Evolutionary conservation across 2,329 filamentous ascomycete genomes (phyloP).

Genomic region (Fusarium acutatum): DNA sequence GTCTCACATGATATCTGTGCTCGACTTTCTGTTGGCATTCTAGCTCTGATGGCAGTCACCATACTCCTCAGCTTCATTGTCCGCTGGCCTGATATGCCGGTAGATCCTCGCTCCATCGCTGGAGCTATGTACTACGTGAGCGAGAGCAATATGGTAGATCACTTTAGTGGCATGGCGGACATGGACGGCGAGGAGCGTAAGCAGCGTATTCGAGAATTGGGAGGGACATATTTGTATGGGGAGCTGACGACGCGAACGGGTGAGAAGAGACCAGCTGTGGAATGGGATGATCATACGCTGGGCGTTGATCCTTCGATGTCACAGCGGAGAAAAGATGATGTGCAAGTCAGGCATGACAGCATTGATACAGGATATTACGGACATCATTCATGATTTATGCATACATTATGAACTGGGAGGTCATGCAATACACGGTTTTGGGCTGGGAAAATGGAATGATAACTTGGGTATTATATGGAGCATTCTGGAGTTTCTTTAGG

Average conservation of each 20-base stretch:
- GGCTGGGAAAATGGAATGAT: not conserved
- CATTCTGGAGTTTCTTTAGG: not conserved
- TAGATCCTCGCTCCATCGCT: constrained; percentile 57
- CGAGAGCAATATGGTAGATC: constrained; percentile 38
- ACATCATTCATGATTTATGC: constrained; percentile 12
- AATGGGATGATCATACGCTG: constrained; percentile 38
- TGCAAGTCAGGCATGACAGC: constrained; percentile 15
- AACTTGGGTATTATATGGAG: not conserved
- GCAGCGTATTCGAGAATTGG: constrained; percentile 33
- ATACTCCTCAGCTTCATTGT: constrained; percentile 53
- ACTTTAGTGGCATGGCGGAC: constrained; percentile 35
- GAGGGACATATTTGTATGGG: constrained; percentile 37
- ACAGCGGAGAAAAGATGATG: constrained; percentile 2
- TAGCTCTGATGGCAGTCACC: constrained; percentile 54
- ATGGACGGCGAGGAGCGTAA: constrained; percentile 32
- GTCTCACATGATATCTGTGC: constrained; percentile 53
- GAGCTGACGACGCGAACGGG: constrained; percentile 33
- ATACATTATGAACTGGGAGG: not conserved
- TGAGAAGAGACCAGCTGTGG: constrained; percentile 35
- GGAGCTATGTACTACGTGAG: constrained; percentile 56
- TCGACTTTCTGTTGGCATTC: constrained; percentile 49
- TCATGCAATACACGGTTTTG: not conserved
- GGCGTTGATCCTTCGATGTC: not conserved
- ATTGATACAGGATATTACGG: constrained; percentile 36
- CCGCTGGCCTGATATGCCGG: constrained; percentile 54